phyloP scores from a whole-genome alignment of 1,139 yeast species.

The Starmera stellimalicola region DNA sequence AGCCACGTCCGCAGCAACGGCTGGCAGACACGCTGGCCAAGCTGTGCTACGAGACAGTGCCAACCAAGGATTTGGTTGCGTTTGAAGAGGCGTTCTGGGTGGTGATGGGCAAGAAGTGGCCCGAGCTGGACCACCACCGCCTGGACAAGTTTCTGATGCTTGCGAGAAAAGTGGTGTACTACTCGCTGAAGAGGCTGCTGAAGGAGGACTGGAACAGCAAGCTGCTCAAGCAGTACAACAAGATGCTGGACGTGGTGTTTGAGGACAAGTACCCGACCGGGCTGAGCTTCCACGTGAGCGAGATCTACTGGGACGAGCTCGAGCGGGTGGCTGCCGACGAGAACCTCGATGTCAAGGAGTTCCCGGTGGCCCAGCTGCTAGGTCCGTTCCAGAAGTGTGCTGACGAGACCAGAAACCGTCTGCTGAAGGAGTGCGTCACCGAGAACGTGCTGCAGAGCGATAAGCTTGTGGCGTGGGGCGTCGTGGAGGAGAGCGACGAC shows the following conservation, averaged over 20 bases:
- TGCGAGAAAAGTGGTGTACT: constrained; percentile 67
- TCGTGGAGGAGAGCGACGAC: constrained; percentile 25
- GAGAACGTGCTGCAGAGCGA: constrained; percentile 60
- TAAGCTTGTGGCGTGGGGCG: constrained; percentile 60
- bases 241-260: constrained; percentile 33
- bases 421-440: constrained; percentile 54
- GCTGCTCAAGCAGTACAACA: constrained; percentile 29
- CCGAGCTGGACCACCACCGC: constrained; percentile 73
- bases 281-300: constrained; percentile 77
- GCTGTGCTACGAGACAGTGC: constrained; percentile 38
- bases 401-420: constrained; percentile 45
- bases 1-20: constrained; percentile 84
- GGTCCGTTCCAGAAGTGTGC: constrained; percentile 46
- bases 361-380: constrained; percentile 49
- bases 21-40: constrained; percentile 68
- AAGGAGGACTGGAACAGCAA: constrained; percentile 46
- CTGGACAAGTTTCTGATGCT: constrained; percentile 78
- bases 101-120: constrained; percentile 78
- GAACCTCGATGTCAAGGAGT: constrained; percentile 30
- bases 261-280: constrained; percentile 59
- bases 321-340: constrained; percentile 43
- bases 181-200: constrained; percentile 49
- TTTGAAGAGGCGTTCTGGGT: constrained; percentile 79
- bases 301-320: constrained; percentile 77
- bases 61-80: constrained; percentile 29